These are phyloP conservation scores for Fraxinus latifolia DNA, from an alignment of 305 asterid species.

Conservation along the genomic window DNA sequence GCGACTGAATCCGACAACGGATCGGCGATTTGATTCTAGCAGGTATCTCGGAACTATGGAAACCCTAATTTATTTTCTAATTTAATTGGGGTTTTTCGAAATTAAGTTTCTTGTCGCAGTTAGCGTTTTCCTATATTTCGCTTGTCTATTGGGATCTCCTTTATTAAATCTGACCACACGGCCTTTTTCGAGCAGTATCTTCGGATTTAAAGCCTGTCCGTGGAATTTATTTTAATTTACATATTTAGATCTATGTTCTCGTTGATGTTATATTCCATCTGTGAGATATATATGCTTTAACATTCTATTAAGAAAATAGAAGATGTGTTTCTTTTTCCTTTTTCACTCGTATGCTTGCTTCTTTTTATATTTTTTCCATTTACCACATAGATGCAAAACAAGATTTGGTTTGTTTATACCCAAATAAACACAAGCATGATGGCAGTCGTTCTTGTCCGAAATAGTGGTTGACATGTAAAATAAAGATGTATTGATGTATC, in stretches of 20 bases:
- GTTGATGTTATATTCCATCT: no score
- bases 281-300: background rate
- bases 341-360: background rate
- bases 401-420: background rate
- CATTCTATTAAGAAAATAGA: background rate
- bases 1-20: background rate
- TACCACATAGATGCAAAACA: background rate
- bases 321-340: background rate
- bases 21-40: background rate
- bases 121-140: background rate
- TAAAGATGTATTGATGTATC: background rate
- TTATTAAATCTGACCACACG: background rate
- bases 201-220: background rate
- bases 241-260: background rate
- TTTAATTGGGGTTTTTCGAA: background rate
- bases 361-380: background rate
- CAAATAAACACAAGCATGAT: background rate
- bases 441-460: background rate
- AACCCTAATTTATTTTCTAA: background rate
- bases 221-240: background rate
- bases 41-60: background rate
- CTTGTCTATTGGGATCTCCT: background rate
- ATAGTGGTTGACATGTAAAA: background rate
- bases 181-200: background rate
- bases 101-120: background rate